phyloP scores from a whole-genome alignment of 1,284 basidiomycete species.

The Trametes sp. region DNA sequence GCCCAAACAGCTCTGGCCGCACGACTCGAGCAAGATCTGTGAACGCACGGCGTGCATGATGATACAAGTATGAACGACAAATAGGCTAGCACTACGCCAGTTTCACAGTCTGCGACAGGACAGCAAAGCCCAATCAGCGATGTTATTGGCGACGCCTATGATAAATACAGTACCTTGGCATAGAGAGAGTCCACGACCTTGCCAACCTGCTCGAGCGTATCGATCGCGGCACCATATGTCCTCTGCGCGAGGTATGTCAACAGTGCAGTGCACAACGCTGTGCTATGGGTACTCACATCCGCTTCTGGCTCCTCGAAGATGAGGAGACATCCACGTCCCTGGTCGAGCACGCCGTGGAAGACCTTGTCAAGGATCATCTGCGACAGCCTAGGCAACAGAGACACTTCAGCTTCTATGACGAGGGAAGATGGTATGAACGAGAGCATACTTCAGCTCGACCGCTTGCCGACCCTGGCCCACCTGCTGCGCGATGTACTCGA shows the following conservation, averaged over 20 bases:
- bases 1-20: no score
- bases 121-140: no score
- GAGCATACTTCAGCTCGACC: constrained; percentile 91
- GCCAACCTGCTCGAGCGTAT: constrained; percentile 89
- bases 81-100: no score
- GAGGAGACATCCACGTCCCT: constrained; percentile 91
- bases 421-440: constrained; percentile 22
- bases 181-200: constrained; percentile 94
- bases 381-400: constrained; percentile 65
- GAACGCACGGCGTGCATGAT: no score
- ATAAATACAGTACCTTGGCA: constrained; percentile 88
- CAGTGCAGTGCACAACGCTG: no score
- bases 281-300: constrained; percentile 63
- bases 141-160: no score
- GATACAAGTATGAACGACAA: no score
- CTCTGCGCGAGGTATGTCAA: constrained; percentile 53
- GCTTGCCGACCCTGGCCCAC: constrained; percentile 91
- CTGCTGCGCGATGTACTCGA: constrained; percentile 87
- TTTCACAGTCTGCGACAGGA: no score
- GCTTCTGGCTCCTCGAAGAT: constrained; percentile 88
- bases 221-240: constrained; percentile 87
- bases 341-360: constrained; percentile 93
- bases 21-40: no score
- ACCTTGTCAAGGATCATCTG: constrained; percentile 99
- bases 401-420: not conserved